These are phyloP conservation scores for Bipolaris gigantea DNA, from an alignment of 2,329 filamentous ascomycete genomes.

Conservation along the genomic window DNA sequence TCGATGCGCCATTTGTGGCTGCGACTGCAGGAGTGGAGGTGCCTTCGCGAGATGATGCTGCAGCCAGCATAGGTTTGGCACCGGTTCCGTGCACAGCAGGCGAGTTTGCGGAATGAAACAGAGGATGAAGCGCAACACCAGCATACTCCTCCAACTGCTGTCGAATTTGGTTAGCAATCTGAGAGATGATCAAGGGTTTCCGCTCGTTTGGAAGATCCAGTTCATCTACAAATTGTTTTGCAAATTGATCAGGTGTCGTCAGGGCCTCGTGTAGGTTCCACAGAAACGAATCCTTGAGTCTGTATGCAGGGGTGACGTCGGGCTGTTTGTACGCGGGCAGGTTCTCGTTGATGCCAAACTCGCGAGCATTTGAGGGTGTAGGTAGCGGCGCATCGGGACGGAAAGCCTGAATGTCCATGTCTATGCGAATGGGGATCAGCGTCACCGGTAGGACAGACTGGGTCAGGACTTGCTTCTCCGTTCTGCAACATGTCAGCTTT, in stretches of 20 bases:
- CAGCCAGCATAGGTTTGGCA: slow-evolving; percentile 40
- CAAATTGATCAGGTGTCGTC: slow-evolving; percentile 94
- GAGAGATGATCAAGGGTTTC: slow-evolving; percentile 65
- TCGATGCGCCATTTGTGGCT: slow-evolving; percentile 57
- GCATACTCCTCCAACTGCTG: slow-evolving; percentile 96
- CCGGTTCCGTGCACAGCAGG: slow-evolving; percentile 35
- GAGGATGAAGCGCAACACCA: slow-evolving; percentile 86
- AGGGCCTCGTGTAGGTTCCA: slow-evolving; percentile 97
- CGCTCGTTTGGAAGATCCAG: slow-evolving; percentile 80
- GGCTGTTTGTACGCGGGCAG: slow-evolving; percentile 77
- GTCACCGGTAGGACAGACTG: slow-evolving; percentile 81
- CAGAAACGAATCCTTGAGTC: slow-evolving; percentile 91
- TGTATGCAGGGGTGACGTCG: slow-evolving; percentile 79
- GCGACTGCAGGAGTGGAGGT: slow-evolving; percentile 53
- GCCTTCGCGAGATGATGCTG: slow-evolving; percentile 54
- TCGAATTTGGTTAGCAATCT: slow-evolving; percentile 92
- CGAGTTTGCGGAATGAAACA: slow-evolving; percentile 69
- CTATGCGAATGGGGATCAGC: slow-evolving; percentile 93
- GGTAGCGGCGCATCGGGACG: slow-evolving; percentile 67
- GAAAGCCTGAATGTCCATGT: slow-evolving; percentile 85
- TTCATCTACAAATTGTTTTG: slow-evolving; percentile 86
- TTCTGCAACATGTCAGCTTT: slow-evolving; percentile 42
- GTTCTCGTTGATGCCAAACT: slow-evolving; percentile 67
- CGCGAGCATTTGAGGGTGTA: slow-evolving; percentile 60
- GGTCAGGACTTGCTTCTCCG: slow-evolving; percentile 63